Evolutionary conservation across 2,329 filamentous ascomycete genomes (phyloP), one percentile per base, ranked within the genome.

Genomic region (Phaeosphaeriaceae sp.): DNA sequence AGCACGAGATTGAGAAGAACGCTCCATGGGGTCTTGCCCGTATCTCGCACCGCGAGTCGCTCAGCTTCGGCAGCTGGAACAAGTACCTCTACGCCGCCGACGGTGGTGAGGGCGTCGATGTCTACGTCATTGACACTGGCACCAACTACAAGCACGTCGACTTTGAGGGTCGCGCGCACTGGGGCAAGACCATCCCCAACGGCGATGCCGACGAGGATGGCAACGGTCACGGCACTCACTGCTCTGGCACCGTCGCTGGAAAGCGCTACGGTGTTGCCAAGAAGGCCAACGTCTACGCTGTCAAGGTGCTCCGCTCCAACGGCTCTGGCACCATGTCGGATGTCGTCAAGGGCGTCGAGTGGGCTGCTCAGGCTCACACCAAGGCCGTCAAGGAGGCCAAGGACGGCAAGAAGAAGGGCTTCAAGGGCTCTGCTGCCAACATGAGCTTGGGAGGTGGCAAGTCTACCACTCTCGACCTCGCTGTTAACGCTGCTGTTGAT

Each of bases 201-300:
- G 89, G 89, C 62, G 94, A 99, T 77, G 89, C 86, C 52, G 95
- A 99, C 77, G 85, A 88, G 70, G 95, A 99, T 82, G 95, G 95
- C 80, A 99, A 99, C 74, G 95, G 95, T 63, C 95, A 99, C 85
- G 95, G 95, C 74, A 99, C 95, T 75, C 95, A 99, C 87, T 99
- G 95, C 89, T 98, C 95, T 66, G 95, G 95, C 72, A 99, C 96
- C 64, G 90, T 99, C 74, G 95, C 92, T 67, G 95, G 96, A 78
- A 96, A 95, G 89, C 97, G 97, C 86, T 99, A 97, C 78, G 95
- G 95, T 88, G 95, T 99, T 66, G 94, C 95, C 79, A 99, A 99
- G 90, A 97, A 98, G 88, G 95, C 96, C 77, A 89, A 92, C 72
- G 85, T 99, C 80, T 94, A 96, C 76, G 95, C 95, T 67, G 94